Conservation (phyloP, 2,329 filamentous ascomycete genomes). For the Didymella sp. region DNA sequence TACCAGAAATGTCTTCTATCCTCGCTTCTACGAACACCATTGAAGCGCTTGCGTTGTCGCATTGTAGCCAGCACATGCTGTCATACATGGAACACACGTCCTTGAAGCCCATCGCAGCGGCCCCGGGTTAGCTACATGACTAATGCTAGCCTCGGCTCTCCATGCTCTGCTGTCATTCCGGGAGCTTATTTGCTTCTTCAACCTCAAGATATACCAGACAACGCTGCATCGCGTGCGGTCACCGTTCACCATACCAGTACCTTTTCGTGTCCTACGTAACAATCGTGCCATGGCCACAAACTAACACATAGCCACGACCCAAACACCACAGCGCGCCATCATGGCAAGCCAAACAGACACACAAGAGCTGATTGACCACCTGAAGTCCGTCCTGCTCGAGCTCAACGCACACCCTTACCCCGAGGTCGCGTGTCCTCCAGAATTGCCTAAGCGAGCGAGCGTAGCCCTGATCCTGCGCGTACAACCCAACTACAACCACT, state of each 20-base stretch:
- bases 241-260: not conserved
- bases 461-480: conserved; percentile 70
- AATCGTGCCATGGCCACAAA: not conserved
- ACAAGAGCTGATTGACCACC: conserved; percentile 45
- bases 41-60: not conserved
- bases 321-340: conserved; percentile 1
- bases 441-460: conserved; percentile 66
- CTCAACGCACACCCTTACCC: conserved; percentile 58
- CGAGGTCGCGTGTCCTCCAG: conserved; percentile 57
- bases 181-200: conserved; percentile 4
- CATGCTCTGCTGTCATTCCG: not conserved
- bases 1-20: not conserved
- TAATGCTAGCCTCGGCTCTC: conserved; percentile 28
- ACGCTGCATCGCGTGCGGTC: not conserved
- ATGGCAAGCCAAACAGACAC: conserved; percentile 15
- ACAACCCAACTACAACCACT: conserved; percentile 63
- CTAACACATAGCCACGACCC: not conserved
- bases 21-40: not conserved
- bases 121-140: conserved; percentile 20
- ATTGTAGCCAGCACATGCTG: not conserved
- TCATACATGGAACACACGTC: not conserved
- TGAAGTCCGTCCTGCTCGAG: conserved; percentile 53
- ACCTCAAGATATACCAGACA: not conserved
- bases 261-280: not conserved
- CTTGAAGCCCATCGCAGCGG: not conserved